Evolutionary conservation across 148 eudicot genomes (phyloP).

Genomic region (Pharnaceum exiguum): DNA sequence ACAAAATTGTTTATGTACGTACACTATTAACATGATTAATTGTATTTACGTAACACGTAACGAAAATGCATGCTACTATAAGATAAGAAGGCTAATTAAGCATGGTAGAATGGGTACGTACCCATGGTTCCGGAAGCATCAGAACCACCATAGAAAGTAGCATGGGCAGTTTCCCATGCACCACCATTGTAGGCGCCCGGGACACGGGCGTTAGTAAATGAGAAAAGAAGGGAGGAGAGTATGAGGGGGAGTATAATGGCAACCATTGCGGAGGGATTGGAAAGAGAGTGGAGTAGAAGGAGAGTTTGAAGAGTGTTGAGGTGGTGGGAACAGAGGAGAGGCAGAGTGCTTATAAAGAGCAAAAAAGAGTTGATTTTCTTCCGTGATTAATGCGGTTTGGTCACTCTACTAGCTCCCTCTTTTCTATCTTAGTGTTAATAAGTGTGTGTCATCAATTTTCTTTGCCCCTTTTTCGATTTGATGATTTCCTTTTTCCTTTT

Average conservation of each 20-base stretch:
- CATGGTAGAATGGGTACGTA: too few relatives aligned
- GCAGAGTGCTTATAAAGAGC: constrained; percentile 35
- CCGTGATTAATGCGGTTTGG: constrained; percentile 23
- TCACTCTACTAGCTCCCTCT: constrained; percentile 9
- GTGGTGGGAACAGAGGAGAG: constrained; percentile 22
- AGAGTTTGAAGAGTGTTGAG: background rate
- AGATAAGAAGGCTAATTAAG: too few relatives aligned
- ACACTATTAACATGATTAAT: too few relatives aligned
- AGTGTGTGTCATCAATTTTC: constrained; percentile 3
- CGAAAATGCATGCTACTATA: too few relatives aligned
- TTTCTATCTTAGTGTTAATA: too few relatives aligned
- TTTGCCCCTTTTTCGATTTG: background rate
- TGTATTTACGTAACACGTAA: too few relatives aligned
- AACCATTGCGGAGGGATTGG: constrained; percentile 2
- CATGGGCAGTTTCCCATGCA: constrained; percentile 71
- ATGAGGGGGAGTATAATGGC: background rate
- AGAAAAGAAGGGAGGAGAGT: constrained; percentile 1
- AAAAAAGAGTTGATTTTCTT: constrained; percentile 11
- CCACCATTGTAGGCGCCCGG: constrained; percentile 65
- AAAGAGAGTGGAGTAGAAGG: background rate
- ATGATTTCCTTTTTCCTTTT: too few relatives aligned
- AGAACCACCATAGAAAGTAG: constrained; percentile 88
- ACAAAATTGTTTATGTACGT: too few relatives aligned
- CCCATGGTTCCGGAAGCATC: constrained; percentile 98
- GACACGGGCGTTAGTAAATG: constrained; percentile 33